A percentile compares a stretch with the other conserved stretches of the same genome.
Conservation (phyloP, 1,139 yeast genomes). For the Debaryomycetaceae sp. region DNA sequence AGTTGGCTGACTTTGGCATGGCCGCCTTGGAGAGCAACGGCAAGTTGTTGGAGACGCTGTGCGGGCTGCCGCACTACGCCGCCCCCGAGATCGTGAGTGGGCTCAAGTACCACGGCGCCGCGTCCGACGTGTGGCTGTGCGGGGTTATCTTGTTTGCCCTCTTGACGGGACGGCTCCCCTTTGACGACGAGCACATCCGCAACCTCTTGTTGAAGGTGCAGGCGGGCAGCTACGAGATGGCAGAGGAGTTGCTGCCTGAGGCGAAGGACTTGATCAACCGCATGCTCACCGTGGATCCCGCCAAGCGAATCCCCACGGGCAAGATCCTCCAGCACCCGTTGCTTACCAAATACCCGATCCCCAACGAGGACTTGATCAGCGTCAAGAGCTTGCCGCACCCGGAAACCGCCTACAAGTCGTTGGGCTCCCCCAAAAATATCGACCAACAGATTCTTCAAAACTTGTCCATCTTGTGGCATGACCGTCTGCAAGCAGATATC, state of each 20-base stretch:
- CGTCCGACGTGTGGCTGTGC: constrained; percentile 84
- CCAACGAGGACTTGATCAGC: constrained; percentile 46
- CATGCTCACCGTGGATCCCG: constrained; percentile 80
- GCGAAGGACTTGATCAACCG: constrained; percentile 66
- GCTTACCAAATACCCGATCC: constrained; percentile 54
- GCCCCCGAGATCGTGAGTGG: constrained; percentile 85
- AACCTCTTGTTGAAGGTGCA: constrained; percentile 68
- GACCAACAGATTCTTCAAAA: constrained; percentile 65
- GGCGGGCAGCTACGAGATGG: constrained; percentile 71
- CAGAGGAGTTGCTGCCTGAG: constrained; percentile 56
- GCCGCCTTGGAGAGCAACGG: constrained; percentile 77
- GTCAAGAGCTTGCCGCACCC: constrained; percentile 60
- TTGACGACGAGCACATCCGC: constrained; percentile 76
- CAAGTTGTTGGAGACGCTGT: constrained; percentile 67
- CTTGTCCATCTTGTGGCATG: constrained; percentile 72
- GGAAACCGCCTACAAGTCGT: constrained; percentile 50
- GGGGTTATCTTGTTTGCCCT: constrained; percentile 78
- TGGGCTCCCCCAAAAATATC: constrained; percentile 45
- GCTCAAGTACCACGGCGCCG: constrained; percentile 73
- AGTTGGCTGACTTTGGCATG: constrained; percentile 85
- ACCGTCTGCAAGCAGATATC: constrained; percentile 56
- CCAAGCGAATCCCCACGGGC: constrained; percentile 67
- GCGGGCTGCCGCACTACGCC: constrained; percentile 87
- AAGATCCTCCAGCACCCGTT: constrained; percentile 77
- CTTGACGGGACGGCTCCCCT: constrained; percentile 74